phyloP scores from a whole-genome alignment of 352 stramenopile genomes.

The Pythium periplocum region DNA sequence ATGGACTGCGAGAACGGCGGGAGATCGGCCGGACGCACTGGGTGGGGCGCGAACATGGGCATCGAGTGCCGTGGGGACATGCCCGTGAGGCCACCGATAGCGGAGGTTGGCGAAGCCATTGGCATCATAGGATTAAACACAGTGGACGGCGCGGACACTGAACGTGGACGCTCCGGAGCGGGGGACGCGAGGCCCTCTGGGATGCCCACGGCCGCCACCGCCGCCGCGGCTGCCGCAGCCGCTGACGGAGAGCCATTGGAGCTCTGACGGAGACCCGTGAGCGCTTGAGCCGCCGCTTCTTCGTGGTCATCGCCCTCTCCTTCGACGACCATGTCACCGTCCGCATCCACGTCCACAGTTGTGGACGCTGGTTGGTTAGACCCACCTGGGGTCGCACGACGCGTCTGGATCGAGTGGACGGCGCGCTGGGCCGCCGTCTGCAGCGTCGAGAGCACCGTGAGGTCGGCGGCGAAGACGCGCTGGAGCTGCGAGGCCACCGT shows the following conservation, averaged over 20 bases:
- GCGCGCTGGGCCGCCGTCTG: conserved; percentile 35
- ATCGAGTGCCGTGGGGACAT: conserved; percentile 19
- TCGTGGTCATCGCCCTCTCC: conserved; percentile 34
- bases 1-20: not conserved
- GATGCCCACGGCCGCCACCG: not conserved
- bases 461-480: conserved; percentile 32
- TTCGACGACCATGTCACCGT: conserved; percentile 13
- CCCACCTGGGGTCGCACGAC: not conserved
- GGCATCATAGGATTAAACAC: not conserved
- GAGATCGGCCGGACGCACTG: conserved; percentile 6
- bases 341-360: not conserved
- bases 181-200: not conserved
- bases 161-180: not conserved
- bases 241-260: conserved; percentile 11
- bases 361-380: not conserved
- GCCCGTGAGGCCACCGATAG: conserved; percentile 5
- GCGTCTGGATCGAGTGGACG: conserved; percentile 10
- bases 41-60: conserved; percentile 24
- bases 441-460: conserved; percentile 33
- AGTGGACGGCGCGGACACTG: not conserved
- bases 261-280: conserved; percentile 55
- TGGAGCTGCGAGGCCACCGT: conserved; percentile 30
- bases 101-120: not conserved
- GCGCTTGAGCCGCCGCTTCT: conserved; percentile 58
- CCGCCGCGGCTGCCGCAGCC: conserved; percentile 11